phyloP scores from a whole-genome alignment of 108 stramenopile species.

The Cylindrotheca fusiformis region DNA sequence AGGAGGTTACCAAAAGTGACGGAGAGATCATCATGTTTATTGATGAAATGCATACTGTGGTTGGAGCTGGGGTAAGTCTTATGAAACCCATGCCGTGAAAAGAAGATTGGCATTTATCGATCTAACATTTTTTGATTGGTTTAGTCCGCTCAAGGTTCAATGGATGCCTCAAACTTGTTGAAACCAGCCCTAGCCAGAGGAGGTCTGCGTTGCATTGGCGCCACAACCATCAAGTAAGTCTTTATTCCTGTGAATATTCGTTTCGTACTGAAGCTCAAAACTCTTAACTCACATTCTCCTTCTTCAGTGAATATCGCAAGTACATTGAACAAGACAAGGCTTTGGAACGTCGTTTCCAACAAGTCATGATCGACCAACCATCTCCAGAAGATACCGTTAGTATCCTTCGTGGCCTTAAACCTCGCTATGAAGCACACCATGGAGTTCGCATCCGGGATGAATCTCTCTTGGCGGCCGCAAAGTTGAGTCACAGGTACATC shows the following conservation, averaged over 20 bases:
- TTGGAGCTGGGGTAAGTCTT: conserved; percentile 88
- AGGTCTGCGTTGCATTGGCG: conserved; percentile 96
- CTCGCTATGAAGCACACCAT: conserved; percentile 95
- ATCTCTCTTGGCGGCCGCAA: conserved; percentile 95
- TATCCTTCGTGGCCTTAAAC: conserved; percentile 96
- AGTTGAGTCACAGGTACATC: conserved; percentile 94
- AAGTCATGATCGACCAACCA: conserved; percentile 95
- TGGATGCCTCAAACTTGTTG: conserved; percentile 98
- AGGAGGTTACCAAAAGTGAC: conserved; percentile 93
- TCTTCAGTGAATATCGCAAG: conserved; percentile 84
- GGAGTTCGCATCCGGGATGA: conserved; percentile 97
- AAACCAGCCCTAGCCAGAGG: conserved; percentile 98
- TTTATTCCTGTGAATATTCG: neutral
- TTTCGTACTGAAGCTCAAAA: too few relatives aligned
- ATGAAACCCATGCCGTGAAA: too few relatives aligned
- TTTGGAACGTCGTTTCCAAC: conserved; percentile 97
- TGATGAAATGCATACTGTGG: conserved; percentile 99
- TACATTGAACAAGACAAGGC: conserved; percentile 99
- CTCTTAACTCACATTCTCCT: too few relatives aligned
- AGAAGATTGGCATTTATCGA: neutral
- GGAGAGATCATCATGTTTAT: conserved; percentile 97
- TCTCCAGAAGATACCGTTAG: conserved; percentile 96
- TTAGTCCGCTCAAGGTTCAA: conserved; percentile 74
- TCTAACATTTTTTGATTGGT: conserved; percentile 1
- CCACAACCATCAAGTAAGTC: conserved; percentile 86